Conservation (phyloP, 2,329 filamentous ascomycete genomes). For the Colletotrichum lini region DNA sequence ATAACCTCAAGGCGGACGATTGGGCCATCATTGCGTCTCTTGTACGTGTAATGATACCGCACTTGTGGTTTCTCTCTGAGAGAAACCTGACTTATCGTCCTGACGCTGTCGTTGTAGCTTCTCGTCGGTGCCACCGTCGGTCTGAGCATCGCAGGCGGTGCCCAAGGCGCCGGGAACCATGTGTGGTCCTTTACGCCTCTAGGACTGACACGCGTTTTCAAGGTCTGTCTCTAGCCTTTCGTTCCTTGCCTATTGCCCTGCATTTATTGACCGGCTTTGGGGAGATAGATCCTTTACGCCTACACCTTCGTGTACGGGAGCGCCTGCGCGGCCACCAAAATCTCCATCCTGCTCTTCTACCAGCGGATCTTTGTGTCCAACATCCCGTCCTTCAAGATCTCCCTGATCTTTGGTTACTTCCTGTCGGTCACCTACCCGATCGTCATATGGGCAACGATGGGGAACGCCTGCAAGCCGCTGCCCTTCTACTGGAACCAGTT, state of each 20-base stretch:
- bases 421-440: conserved; percentile 31
- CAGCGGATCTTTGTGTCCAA: conserved; percentile 35
- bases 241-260: too few species aligned
- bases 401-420: conserved; percentile 24
- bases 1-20: conserved; percentile 22
- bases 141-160: conserved; percentile 26
- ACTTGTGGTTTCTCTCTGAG: too few species aligned
- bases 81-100: not conserved
- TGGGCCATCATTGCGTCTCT: conserved; percentile 28
- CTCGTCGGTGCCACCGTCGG: conserved; percentile 29
- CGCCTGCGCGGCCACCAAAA: conserved; percentile 40
- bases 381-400: conserved; percentile 13
- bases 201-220: conserved; percentile 10
- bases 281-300: conserved; percentile 28
- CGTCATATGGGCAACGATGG: conserved; percentile 40
- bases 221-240: not conserved
- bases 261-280: not conserved
- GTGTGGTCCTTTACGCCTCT: conserved; percentile 24
- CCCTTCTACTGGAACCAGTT: conserved; percentile 42
- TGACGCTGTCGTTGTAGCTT: not conserved
- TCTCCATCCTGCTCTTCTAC: conserved; percentile 43
- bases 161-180: conserved; percentile 27
- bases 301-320: conserved; percentile 42
- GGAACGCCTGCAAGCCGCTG: conserved; percentile 30
- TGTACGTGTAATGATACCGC: not conserved